Evolutionary conservation across 306 rosid species (phyloP), one percentile per base, ranked within the genome.

Genomic region (Psophocarpus tetragonolobus): DNA sequence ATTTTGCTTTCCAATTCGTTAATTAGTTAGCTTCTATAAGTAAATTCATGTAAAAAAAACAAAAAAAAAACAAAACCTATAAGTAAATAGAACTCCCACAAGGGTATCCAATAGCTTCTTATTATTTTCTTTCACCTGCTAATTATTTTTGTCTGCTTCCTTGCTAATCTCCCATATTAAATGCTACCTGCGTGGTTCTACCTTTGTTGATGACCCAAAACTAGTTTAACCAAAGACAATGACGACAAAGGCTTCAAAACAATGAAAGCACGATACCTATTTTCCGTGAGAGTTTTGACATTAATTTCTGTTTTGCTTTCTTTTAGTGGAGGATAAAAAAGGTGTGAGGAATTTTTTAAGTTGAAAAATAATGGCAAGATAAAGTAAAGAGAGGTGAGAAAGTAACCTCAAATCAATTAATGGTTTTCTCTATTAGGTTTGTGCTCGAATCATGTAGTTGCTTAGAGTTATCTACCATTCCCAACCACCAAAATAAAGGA

Each of bases 391-490:
- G 85, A 73, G 84, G 80, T 81, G 79, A 53, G 65, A 83, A 86
- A 85, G 80, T 64, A 83, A 71, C 79, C 79, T 42, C 73, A 76
- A 82, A 79, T 39, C 62, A 87, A 87, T 85, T 69, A 83, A 82
- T 80, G 77, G 71, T 50, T 26, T 66, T 72, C 47, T 81, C 38
- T 80, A 81, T 75, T 75, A 80, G 84, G 85, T 81, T 60, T 86
- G 81, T 62, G 80, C 82, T 75, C 4, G 71, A 85, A 79, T 82
- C 88, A 86, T 89, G 94, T 93, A 93, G 87, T 85, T 82, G 89
- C 80, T 84, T 83, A 88, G 68, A 79, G 82, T 53, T 84, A 89
- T 84, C 98, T 91, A 89, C 97, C 97, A 57, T 88, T 93, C 98
- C 78, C 76, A 93, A 87, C 97, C 75, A 87, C 98, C 91, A 91